Percentiles rank a stretch among this genome's conserved stretches.
phyloP scores from a whole-genome alignment of 257 asterid species.

The Fraxinus cuspidata region DNA sequence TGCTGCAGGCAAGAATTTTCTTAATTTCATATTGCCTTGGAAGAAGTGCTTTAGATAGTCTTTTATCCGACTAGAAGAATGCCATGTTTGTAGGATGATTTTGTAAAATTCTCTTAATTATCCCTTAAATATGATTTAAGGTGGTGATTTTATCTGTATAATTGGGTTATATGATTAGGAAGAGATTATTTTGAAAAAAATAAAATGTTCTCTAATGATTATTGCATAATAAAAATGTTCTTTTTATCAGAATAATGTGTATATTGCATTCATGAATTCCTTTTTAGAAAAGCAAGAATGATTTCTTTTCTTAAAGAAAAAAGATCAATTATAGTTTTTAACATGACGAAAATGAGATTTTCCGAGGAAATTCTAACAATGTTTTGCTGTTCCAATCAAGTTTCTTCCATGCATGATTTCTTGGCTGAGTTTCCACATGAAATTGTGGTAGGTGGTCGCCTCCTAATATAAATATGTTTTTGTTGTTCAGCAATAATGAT shows the following conservation, averaged over 20 bases:
- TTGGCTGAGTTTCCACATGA: background rate
- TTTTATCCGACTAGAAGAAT: background rate
- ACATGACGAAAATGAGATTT: too few species aligned
- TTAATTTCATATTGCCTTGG: conserved; percentile 19
- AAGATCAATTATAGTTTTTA: background rate
- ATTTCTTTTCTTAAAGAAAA: background rate
- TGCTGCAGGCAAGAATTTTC: conserved; percentile 89
- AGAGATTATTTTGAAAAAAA: background rate
- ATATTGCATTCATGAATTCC: background rate
- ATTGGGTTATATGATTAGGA: background rate
- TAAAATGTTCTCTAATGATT: background rate
- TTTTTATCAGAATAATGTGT: too few species aligned
- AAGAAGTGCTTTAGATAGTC: conserved; percentile 8
- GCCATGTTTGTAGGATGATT: conserved; percentile 4
- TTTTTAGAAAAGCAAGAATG: background rate
- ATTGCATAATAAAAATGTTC: background rate
- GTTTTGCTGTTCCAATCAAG: background rate
- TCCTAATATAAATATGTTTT: background rate
- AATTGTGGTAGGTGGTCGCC: too few species aligned
- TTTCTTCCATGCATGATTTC: background rate
- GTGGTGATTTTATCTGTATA: background rate
- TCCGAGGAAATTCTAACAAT: too few species aligned
- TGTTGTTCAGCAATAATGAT: too few species aligned
- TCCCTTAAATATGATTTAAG: background rate
- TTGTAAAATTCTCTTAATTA: background rate